A percentile compares a stretch with the other conserved stretches of the same genome.
These are phyloP conservation scores for Sclerotinia minor DNA, from an alignment of 2,329 filamentous ascomycete species.

Conservation along the genomic window DNA sequence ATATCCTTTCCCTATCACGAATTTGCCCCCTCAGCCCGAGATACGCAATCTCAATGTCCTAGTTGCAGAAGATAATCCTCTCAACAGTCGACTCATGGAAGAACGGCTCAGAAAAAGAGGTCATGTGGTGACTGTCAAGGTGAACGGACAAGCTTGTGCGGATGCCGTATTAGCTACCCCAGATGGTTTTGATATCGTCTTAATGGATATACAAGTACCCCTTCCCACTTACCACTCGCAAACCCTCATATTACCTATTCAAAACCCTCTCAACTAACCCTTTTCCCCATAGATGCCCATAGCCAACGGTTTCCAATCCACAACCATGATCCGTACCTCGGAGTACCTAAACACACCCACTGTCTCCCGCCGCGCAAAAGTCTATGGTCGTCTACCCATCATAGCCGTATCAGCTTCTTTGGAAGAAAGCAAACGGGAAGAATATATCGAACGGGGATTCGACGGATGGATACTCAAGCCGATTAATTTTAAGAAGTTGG, in stretches of 20 bases:
- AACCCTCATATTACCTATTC: not conserved
- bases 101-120: conserved; percentile 78
- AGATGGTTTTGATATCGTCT: conserved; percentile 68
- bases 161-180: conserved; percentile 64
- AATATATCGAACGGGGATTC: conserved; percentile 76
- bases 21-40: conserved; percentile 25
- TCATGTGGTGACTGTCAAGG: conserved; percentile 68
- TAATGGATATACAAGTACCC: conserved; percentile 89
- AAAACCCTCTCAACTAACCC: not conserved
- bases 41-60: conserved; percentile 54
- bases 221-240: not conserved
- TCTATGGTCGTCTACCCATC: conserved; percentile 71
- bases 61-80: conserved; percentile 84
- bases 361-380: conserved; percentile 48
- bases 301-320: conserved; percentile 77
- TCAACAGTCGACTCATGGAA: conserved; percentile 79
- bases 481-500: conserved; percentile 75
- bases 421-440: conserved; percentile 62
- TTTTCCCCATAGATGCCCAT: conserved; percentile 75
- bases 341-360: conserved; percentile 50
- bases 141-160: conserved; percentile 84
- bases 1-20: conserved; percentile 27
- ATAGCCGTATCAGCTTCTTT: conserved; percentile 82
- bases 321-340: conserved; percentile 76
- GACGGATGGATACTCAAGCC: conserved; percentile 92